Base-by-base conservation (phyloP, 768 basidiomycete species). In the Mycena albidolilacea region DNA sequence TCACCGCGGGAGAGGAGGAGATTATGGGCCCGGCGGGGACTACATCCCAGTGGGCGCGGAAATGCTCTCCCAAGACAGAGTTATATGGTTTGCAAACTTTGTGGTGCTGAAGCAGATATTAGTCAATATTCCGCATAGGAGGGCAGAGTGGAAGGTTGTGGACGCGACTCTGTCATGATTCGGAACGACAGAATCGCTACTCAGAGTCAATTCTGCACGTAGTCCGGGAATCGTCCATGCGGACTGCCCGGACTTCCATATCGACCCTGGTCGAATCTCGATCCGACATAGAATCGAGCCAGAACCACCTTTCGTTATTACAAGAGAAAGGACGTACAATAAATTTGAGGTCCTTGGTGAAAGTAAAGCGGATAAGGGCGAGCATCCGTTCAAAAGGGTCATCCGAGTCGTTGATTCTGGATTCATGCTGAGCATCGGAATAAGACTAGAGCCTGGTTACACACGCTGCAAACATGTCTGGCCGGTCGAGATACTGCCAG, bases 371-470 rank as follows among this genome's bases (percentile, higher is more conserved):
- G 52, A 98, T 80, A 6, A 95, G 93, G 50, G 96, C 93, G n/a
- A 99, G 84, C 93, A 99, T 97, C 52, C 97, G 91, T 76, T 97
- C 94, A 75, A 99, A 92, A n/a, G 96, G 92, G 80, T 97, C 96
- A 43, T 92, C 88, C 21, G 93, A 94, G 79, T 97, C 96, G 77
- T 97, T 98, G 78, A 98, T 95, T 48, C 97, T 98, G 39, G 43
- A 30, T 54, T 61, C 38, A 67, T 19, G 59, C 63, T 52, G 23
- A 76, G 65, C 15, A 72, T 52, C 58, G 52, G 57, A 60, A 19
- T 39, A n/a, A 14, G 35, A 52, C 4, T 23, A 77, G 14, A 35
- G 39, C 41, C 39, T 44, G 50, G 14, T 19, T 23, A 90, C 93
- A 85, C 80, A 98, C 97, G 95, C 91, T 78, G 93, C 93, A 79